Evolutionary conservation across 305 asterid genomes (phyloP).

Genomic region (Lippia alba): DNA sequence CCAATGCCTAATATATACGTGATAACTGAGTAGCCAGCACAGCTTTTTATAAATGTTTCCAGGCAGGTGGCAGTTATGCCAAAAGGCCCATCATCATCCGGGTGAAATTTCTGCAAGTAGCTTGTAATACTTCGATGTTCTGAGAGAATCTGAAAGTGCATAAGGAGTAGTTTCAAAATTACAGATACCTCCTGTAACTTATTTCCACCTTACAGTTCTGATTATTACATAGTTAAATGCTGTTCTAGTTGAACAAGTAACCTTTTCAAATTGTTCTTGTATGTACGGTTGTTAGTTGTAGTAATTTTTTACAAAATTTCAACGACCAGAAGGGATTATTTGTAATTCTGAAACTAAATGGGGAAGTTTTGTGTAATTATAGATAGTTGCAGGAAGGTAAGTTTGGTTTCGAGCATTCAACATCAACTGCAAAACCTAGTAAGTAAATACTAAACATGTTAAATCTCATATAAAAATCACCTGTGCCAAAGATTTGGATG

Average conservation of each 20-base stretch:
- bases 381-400: too few relatives aligned
- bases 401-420: too few relatives aligned
- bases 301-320: neutral
- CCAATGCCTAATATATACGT: conserved; percentile 97
- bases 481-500: conserved; percentile 96
- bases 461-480: conserved; percentile 41
- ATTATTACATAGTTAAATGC: too few relatives aligned
- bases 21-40: conserved; percentile 99
- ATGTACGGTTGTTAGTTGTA: neutral
- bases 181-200: neutral
- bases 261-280: neutral
- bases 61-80: conserved; percentile 95
- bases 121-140: conserved; percentile 95
- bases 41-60: conserved; percentile 95
- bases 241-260: too few relatives aligned
- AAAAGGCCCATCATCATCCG: conserved; percentile 92
- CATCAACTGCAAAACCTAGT: conserved; percentile 2
- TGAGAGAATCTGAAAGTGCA: conserved; percentile 76
- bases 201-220: neutral
- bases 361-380: too few relatives aligned
- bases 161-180: conserved; percentile 12
- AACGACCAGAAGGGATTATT: neutral
- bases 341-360: neutral
- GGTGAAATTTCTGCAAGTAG: conserved; percentile 93
- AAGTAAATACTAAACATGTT: conserved; percentile 5